These are phyloP conservation scores for Sporothrix brasiliensis DNA, from an alignment of 2,329 filamentous ascomycete genomes.

Conservation along the genomic window DNA sequence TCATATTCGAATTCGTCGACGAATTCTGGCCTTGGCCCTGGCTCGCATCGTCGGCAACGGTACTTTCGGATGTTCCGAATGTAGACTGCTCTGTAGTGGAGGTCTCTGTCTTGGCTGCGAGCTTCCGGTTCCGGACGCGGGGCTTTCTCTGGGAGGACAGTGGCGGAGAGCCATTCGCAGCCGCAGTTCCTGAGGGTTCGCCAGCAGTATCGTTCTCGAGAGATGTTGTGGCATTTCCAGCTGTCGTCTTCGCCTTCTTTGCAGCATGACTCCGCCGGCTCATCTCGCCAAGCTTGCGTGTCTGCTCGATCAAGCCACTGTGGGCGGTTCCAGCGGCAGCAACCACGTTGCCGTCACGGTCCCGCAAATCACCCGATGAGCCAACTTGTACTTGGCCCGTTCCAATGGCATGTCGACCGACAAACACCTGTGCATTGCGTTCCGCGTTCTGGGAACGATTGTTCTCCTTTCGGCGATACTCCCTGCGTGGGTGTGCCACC, in stretches of 20 bases:
- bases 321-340: conserved; percentile 24
- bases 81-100: too few relatives aligned
- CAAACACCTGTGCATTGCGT: conserved; percentile 36
- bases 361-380: conserved; percentile 32
- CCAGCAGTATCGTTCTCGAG: not conserved
- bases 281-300: conserved; percentile 27
- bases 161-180: not conserved
- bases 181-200: too few relatives aligned
- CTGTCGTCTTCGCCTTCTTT: not conserved
- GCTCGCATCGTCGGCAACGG: not conserved
- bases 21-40: not conserved
- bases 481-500: conserved; percentile 34
- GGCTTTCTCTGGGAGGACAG: not conserved
- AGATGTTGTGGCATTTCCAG: too few relatives aligned
- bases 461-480: conserved; percentile 37
- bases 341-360: conserved; percentile 36
- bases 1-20: not conserved
- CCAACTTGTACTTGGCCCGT: conserved; percentile 31
- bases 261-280: not conserved
- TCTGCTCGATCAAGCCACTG: conserved; percentile 36
- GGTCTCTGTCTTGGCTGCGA: not conserved
- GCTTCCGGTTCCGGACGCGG: not conserved
- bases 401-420: conserved; percentile 35
- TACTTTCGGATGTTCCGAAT: too few relatives aligned
- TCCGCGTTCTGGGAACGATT: conserved; percentile 37